phyloP scores from a whole-genome alignment of 345 rosid genomes.

The Moricandia moricandioides region DNA sequence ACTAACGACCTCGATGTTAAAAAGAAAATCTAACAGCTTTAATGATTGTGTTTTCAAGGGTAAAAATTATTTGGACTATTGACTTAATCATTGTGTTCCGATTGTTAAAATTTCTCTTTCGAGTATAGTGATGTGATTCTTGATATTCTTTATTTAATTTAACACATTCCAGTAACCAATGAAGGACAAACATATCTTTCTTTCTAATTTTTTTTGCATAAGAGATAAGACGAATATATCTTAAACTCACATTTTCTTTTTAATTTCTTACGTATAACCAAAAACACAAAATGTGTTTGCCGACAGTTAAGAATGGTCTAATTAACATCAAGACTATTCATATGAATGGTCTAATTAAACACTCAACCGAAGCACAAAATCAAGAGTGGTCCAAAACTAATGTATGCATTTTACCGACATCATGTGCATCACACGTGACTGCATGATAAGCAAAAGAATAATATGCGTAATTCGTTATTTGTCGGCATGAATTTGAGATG shows the following conservation, averaged over 20 bases:
- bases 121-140: slow-evolving; percentile 3
- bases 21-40: slow-evolving; percentile 28
- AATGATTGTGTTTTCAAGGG: slow-evolving; percentile 36
- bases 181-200: background rate
- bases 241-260: background rate
- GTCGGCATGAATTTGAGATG: slow-evolving; percentile 22
- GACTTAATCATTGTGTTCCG: slow-evolving; percentile 39
- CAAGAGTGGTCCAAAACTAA: slow-evolving; percentile 23
- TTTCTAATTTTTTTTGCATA: background rate
- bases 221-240: background rate
- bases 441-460: slow-evolving; percentile 12
- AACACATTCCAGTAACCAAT: background rate
- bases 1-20: slow-evolving; percentile 40
- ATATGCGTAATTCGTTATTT: slow-evolving; percentile 23
- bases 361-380: slow-evolving; percentile 16
- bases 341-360: slow-evolving; percentile 11
- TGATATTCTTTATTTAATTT: background rate
- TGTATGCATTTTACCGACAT: slow-evolving; percentile 20
- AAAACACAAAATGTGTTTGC: slow-evolving; percentile 1
- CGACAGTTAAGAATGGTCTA: slow-evolving; percentile 21
- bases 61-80: slow-evolving; percentile 26
- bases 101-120: background rate
- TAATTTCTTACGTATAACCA: background rate
- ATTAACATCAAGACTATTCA: slow-evolving; percentile 3
- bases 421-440: slow-evolving; percentile 40